These are phyloP conservation scores for Fusarium neocosmosporiellum DNA, from an alignment of 2,329 filamentous ascomycete species.

Conservation along the genomic window DNA sequence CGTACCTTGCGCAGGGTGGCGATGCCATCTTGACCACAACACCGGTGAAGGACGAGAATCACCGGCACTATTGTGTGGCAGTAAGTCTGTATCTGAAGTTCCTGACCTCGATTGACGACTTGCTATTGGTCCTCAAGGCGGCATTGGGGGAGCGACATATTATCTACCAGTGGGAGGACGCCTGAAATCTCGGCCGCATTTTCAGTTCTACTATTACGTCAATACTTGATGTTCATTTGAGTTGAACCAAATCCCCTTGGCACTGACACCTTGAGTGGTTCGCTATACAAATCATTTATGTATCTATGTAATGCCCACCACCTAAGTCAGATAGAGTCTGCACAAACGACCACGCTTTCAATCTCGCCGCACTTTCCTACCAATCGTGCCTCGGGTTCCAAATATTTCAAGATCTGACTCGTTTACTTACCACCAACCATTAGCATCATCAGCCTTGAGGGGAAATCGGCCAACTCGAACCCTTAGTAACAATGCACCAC, in stretches of 20 bases:
- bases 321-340: background rate
- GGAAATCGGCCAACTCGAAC: background rate
- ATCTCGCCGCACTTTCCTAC: background rate
- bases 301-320: background rate
- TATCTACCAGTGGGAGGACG: conserved; percentile 44
- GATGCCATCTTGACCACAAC: conserved; percentile 46
- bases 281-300: background rate
- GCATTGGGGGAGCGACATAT: conserved; percentile 56
- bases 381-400: background rate
- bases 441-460: background rate
- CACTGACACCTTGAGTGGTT: background rate
- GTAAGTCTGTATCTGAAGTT: conserved; percentile 58
- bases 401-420: background rate
- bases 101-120: conserved; percentile 55
- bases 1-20: conserved; percentile 32
- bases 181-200: background rate
- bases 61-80: conserved; percentile 59
- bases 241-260: background rate
- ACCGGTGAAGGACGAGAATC: conserved; percentile 54
- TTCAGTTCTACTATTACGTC: background rate
- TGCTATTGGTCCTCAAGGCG: conserved; percentile 57
- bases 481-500: no score
- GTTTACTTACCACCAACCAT: background rate
- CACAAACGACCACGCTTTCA: background rate
- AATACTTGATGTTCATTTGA: background rate